Percentiles rank a stretch among this genome's conserved stretches.
These are phyloP conservation scores for Cyphellophora europaea DNA, from an alignment of 2,329 filamentous ascomycete species.

Conservation along the genomic window DNA sequence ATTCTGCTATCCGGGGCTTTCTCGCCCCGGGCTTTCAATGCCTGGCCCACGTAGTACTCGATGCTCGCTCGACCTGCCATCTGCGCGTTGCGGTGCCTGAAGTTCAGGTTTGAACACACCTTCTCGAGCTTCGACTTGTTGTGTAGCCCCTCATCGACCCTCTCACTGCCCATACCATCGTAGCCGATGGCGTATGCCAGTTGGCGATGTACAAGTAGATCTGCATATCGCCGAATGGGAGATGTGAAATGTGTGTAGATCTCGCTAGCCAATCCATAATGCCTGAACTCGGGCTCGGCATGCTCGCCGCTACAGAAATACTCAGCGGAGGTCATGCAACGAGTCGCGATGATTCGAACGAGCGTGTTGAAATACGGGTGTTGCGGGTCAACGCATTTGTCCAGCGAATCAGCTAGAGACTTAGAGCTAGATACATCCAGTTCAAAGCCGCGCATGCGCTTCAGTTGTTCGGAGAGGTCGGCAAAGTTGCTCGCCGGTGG, in stretches of 20 bases:
- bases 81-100: slow-evolving; percentile 92
- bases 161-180: slow-evolving; percentile 46
- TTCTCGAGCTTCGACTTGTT: slow-evolving; percentile 78
- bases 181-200: slow-evolving; percentile 93
- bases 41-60: slow-evolving; percentile 96
- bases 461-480: slow-evolving; percentile 82
- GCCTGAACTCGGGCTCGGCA: slow-evolving; percentile 85
- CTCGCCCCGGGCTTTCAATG: slow-evolving; percentile 63
- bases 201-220: slow-evolving; percentile 87
- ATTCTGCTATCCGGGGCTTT: slow-evolving; percentile 34
- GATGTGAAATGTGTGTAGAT: slow-evolving; percentile 99
- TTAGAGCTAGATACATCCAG: slow-evolving; percentile 78
- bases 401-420: slow-evolving; percentile 86
- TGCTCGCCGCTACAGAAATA: slow-evolving; percentile 96
- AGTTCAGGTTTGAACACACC: slow-evolving; percentile 97
- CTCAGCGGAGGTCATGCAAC: slow-evolving; percentile 98
- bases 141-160: slow-evolving; percentile 70
- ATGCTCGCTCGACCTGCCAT: slow-evolving; percentile 89
- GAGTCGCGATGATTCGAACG: slow-evolving; percentile 91
- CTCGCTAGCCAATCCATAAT: slow-evolving; percentile 90
- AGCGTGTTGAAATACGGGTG: slow-evolving; percentile 99
- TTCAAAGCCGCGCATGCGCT: slow-evolving; percentile 72
- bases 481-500: slow-evolving; percentile 96
- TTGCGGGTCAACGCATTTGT: slow-evolving; percentile 65
- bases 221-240: slow-evolving; percentile 94